Evolutionary conservation across 2,329 filamentous ascomycete species (phyloP).

Genomic region (Coniochaeta sp.): DNA sequence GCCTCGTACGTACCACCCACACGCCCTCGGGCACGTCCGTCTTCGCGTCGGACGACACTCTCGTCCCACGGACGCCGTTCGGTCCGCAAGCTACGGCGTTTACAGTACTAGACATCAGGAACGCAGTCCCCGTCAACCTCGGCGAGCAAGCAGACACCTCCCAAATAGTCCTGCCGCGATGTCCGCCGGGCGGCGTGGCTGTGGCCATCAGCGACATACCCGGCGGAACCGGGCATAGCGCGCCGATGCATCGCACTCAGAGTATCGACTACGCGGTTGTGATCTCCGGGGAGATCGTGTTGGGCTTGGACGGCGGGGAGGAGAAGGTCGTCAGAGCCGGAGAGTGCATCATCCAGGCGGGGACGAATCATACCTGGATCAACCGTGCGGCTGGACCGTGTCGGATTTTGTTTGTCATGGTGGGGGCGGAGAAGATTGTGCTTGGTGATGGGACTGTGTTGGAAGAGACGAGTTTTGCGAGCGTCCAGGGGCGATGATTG

Average conservation of each 20-base stretch:
- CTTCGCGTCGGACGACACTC: constrained; percentile 19
- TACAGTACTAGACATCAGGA: constrained; percentile 20
- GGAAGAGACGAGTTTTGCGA: constrained; percentile 20
- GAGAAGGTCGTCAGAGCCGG: constrained; percentile 27
- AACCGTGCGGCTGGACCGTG: constrained; percentile 28
- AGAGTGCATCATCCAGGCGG: constrained; percentile 33
- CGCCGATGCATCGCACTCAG: constrained; percentile 34
- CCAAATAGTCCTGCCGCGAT: constrained; percentile 5
- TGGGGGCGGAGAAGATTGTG: constrained; percentile 30
- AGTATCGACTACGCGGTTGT: constrained; percentile 32
- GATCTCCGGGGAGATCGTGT: constrained; percentile 28
- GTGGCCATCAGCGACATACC: neutral
- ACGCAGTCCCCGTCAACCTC: constrained; percentile 18
- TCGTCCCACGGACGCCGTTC: constrained; percentile 21
- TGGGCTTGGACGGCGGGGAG: constrained; percentile 32
- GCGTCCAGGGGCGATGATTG: neutral
- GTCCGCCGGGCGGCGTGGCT: neutral
- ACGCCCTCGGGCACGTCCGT: constrained; percentile 20
- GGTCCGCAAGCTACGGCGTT: constrained; percentile 22
- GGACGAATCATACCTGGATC: constrained; percentile 35
- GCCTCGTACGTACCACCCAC: constrained; percentile 23
- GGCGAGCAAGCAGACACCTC: constrained; percentile 14
- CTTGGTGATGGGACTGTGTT: constrained; percentile 26
- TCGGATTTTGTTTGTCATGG: constrained; percentile 30
- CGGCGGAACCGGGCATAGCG: constrained; percentile 11